Evolutionary conservation across 1,284 basidiomycete species (phyloP), one percentile per base, ranked within the genome.

Genomic region (Apiotrichum siamense): DNA sequence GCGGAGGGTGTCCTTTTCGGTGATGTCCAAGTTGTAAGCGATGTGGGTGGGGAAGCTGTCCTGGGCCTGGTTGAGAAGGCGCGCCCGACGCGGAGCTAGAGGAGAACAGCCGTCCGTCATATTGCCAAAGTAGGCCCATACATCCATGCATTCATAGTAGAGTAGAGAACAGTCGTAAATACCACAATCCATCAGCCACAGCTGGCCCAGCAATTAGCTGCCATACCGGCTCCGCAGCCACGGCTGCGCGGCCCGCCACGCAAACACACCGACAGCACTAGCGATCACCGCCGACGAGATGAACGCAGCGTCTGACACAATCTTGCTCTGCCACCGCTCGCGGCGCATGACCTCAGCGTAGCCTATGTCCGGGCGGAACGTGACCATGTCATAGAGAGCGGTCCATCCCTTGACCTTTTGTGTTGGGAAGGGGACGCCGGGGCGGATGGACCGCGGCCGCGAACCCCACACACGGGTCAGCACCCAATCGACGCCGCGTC

Each of bases 331-430:
- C 57, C 61, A 65, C 20, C 56, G 55, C 58, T 76, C 74, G 49
- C 67, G 66, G 41, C 69, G 50, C 36, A 70, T 52, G 7, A 73
- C 74, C 49, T 74, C 73, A 7, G 84, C 83, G 70, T 97, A 97
- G 65, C 85, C 86, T 58, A 97, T 82, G 72, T 97, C 93, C 39
- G 90, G 88, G 35, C 91, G 81, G 77, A 98, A 98, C 33, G 94
- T 97, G 59, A 96, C 87, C 91, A 97, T 94, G 29, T 88, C 88
- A 73, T 98, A 98, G 47, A 96, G 78, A 45, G 89, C 88, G 51
- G 89, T 80, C 94, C 94, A 98, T 31, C 87, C 87, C 52, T 73
- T 72, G 33, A 84, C 82, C 48, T 77, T 70, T 46, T 70, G 58
- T n/a, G 65, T 70, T 1, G 71, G 72, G 66, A 74, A 75, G 10